phyloP scores from a whole-genome alignment of 139 green algal species.

The Prasinococcaceae sp. region DNA sequence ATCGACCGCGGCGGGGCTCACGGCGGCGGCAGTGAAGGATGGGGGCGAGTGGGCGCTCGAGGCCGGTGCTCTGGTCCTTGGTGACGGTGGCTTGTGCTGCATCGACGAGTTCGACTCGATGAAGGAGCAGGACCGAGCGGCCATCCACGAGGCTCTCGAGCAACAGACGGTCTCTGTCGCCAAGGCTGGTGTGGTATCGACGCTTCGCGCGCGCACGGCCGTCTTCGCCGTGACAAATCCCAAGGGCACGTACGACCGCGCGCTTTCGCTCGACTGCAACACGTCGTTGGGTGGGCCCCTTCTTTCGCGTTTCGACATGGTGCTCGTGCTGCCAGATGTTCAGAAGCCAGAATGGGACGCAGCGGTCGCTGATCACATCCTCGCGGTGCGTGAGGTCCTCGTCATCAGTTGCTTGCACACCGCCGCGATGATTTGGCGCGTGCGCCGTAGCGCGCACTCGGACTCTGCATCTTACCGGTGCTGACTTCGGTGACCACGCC shows the following conservation, averaged over 20 bases:
- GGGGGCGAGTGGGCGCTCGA: slow-evolving; percentile 62
- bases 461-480: neutral
- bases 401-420: neutral
- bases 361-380: slow-evolving; percentile 52
- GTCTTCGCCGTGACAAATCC: slow-evolving; percentile 48
- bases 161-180: slow-evolving; percentile 81
- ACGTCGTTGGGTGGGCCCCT: slow-evolving; percentile 31
- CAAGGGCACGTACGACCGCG: slow-evolving; percentile 25
- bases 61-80: slow-evolving; percentile 57
- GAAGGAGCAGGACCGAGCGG: slow-evolving; percentile 47
- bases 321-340: slow-evolving; percentile 37
- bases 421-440: neutral
- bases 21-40: slow-evolving; percentile 58
- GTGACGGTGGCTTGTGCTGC: slow-evolving; percentile 46
- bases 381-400: slow-evolving; percentile 20
- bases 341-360: slow-evolving; percentile 46
- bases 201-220: slow-evolving; percentile 44
- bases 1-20: slow-evolving; percentile 63
- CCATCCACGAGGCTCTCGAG: slow-evolving; percentile 89
- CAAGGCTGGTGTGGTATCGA: slow-evolving; percentile 82
- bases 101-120: slow-evolving; percentile 48
- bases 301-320: slow-evolving; percentile 79
- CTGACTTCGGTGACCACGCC: neutral
- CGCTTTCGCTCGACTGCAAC: slow-evolving; percentile 20
- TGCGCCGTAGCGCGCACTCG: neutral